A percentile compares a stretch with the other conserved stretches of the same genome.
Conservation (phyloP, 495 filamentous ascomycete genomes). For the Tuber brumale region DNA sequence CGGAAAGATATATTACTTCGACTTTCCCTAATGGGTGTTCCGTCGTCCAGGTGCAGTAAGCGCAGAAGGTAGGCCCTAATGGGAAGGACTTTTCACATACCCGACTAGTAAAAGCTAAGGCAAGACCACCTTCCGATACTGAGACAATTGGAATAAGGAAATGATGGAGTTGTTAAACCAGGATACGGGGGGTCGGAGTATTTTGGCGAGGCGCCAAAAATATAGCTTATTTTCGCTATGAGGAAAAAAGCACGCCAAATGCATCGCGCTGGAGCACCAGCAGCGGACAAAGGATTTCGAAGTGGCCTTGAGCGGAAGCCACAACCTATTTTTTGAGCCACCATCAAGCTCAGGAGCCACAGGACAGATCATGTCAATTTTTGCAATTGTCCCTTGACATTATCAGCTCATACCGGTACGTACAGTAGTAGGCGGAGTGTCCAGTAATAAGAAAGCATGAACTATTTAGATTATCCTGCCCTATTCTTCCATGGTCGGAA, state of each 20-base stretch:
- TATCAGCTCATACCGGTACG: too few species aligned
- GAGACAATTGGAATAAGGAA: neutral
- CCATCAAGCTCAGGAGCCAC: too few species aligned
- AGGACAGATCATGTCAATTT: neutral
- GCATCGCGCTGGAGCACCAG: neutral
- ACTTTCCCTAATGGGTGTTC: neutral
- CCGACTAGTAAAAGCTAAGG: neutral
- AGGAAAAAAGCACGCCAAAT: neutral
- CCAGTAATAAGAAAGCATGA: neutral
- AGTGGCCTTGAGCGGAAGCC: neutral
- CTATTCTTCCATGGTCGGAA: neutral
- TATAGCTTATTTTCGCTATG: neutral
- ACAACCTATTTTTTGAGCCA: too few species aligned
- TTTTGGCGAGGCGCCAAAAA: neutral
- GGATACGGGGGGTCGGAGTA: neutral
- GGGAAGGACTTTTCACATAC: neutral
- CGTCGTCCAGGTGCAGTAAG: too few species aligned
- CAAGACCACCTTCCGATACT: neutral
- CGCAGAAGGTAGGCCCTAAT: neutral
- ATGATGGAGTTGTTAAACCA: neutral
- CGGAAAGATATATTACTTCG: neutral
- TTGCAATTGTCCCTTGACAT: too few species aligned
- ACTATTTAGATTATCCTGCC: neutral
- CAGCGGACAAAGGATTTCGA: too few species aligned
- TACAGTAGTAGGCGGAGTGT: neutral